Evolutionary conservation across 768 basidiomycete species (phyloP).

Genomic region (Xerocomus potaroensis): DNA sequence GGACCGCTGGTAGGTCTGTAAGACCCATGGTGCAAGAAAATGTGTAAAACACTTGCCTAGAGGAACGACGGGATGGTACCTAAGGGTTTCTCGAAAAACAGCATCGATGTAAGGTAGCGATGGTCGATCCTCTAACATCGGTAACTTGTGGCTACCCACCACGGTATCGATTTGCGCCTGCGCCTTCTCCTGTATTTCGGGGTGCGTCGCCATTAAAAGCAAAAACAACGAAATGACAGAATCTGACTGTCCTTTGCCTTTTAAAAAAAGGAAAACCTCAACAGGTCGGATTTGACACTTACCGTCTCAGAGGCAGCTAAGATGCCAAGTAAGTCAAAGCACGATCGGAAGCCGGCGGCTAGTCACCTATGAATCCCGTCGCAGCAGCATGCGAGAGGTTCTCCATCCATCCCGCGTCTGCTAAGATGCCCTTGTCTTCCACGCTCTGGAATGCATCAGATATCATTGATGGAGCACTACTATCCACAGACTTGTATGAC

Average conservation of each 20-base stretch:
- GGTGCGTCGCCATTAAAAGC: constrained; percentile 16
- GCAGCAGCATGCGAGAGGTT: constrained; percentile 22
- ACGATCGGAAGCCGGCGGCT: not conserved
- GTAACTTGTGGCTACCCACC: constrained; percentile 12
- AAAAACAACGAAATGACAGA: constrained; percentile 22
- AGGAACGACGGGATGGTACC: constrained; percentile 12
- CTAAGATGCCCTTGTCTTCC: constrained; percentile 5
- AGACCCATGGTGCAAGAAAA: not conserved
- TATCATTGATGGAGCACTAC: constrained; percentile 14
- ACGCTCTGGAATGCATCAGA: constrained; percentile 13
- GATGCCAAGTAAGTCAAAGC: not conserved
- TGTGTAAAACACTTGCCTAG: constrained; percentile 6
- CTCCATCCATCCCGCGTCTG: constrained; percentile 4
- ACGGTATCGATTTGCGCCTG: constrained; percentile 21
- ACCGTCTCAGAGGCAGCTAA: constrained; percentile 23
- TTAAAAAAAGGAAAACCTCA: not conserved
- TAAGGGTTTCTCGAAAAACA: constrained; percentile 17
- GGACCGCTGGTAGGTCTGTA: constrained; percentile 16
- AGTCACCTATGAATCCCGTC: constrained; percentile 18
- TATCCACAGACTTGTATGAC: constrained; percentile 4
- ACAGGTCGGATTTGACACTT: not conserved
- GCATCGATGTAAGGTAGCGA: constrained; percentile 20
- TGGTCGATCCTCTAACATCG: constrained; percentile 13
- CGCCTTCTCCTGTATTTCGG: constrained; percentile 16
- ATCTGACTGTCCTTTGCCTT: constrained; percentile 11